Evolutionary conservation across 305 asterid species (phyloP), one percentile per base, ranked within the genome.

Genomic region (Fraxinus sp.): DNA sequence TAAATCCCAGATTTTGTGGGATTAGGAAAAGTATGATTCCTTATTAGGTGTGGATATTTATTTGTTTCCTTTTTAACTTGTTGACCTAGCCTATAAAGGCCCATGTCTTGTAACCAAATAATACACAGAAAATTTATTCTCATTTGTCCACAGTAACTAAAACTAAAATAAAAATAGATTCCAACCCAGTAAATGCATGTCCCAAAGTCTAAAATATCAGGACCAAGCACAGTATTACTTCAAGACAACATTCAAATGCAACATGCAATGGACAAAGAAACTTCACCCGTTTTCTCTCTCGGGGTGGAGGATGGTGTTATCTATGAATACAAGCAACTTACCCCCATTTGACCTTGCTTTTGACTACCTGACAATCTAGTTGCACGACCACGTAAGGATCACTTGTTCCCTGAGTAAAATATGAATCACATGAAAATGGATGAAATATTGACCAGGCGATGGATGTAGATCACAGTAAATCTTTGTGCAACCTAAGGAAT

Each of bases 341-440:
- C 99, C 97, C 99, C 98, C 99, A 96, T 85, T 93, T 96, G 64
- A 92, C 90, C 85, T 93, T 92, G 94, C 98, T 96, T 89, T 92
- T 94, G 84, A 86, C 92, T 78, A 84, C 89, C 90, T 93, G 98
- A 86, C 92, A 81, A 75, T 94, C 93, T 90, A 96, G 86, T 83
- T 94, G 94, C 86, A 93, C 73, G 82, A 96, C 88, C 80, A 93
- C 97, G 83, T 96, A 96, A 36, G 99, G 99, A 91, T 96, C 98
- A 82, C 99, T 96, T 75, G 98, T 94, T 86, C 99, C 99, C 99
- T 96, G 90, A 44, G 79, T 14, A 79, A 79, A 78, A 86, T 24
- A 72, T 66, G 57, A 46, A 20, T 66, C 22, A 1, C 75, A 59
- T 32, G 30, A 62, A 74, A 55, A 44, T 30, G 24, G 6, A 24